Evolutionary conservation across 495 filamentous ascomycete species (phyloP), one percentile per base, ranked within the genome.

Genomic region (Achaetomiella virescens): DNA sequence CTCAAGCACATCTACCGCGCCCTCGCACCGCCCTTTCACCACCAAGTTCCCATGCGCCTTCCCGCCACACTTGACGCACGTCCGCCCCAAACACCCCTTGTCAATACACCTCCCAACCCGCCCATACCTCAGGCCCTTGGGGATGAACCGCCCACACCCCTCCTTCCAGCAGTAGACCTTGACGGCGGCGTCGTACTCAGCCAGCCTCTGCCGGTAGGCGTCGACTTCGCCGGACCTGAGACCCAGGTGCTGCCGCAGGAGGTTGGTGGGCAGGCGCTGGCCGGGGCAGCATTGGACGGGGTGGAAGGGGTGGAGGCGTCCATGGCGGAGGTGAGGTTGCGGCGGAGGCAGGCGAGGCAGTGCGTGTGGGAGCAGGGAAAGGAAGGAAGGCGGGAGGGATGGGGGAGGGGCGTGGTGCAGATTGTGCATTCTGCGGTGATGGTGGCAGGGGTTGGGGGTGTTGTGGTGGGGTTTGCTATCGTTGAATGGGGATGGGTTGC

Each of bases 101-200:
- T n/a, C n/a, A n/a, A n/a, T n/a, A n/a, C 62, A 64, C 27, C 29
- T 45, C 18, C 44, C 63, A 35, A 25, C n/a, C 20, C 37, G 40
- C 9, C 37, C 17, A 24, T 43, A 24, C 25, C 55, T 25, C 14
- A 65, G 46, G 2, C 41, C 47, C 0, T 5, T 12, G 8, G 63
- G 63, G 44, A 65, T 65, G 18, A 65, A 65, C 20, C 53, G 41
- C 27, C 57, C 40, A 36, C 63, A 65, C 14, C 38, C 18, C 3
- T 45, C 35, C 29, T 60, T 42, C 12, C 21, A 51, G 55, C 63
- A 65, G 44, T 65, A 65, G n/a, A 62, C n/a, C 33, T 54, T 55
- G 21, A 38, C 38, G 3, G 20, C 14, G 31, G 46, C 21, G 10
- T 57, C 27, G 22, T 47, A 52, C 47, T 65, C 63, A 36, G 59